Evolutionary conservation across 148 eudicot genomes (phyloP).

Genomic region (Limonium bicolor): DNA sequence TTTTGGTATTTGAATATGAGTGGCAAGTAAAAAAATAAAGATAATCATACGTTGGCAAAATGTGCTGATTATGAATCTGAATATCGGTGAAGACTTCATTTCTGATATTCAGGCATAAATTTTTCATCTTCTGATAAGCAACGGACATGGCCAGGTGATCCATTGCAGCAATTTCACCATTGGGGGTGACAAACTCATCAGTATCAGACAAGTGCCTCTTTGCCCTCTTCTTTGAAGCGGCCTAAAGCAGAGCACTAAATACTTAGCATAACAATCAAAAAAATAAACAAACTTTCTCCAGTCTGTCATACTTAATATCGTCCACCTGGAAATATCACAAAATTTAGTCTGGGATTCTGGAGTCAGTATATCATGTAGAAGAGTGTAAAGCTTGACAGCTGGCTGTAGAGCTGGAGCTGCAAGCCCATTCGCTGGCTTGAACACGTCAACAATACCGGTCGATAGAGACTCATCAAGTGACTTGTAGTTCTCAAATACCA

Average conservation of each 20-base stretch:
- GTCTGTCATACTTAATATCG: too few relatives aligned
- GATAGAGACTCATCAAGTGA: constrained; percentile 67
- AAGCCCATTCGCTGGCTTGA: constrained; percentile 64
- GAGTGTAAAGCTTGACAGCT: constrained; percentile 77
- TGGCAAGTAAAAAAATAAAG: not conserved
- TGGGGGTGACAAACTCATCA: constrained; percentile 61
- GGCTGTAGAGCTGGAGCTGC: constrained; percentile 81
- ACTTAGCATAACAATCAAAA: constrained; percentile 2
- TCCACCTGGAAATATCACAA: constrained; percentile 81
- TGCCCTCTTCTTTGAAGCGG: constrained; percentile 87
- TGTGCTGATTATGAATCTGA: constrained; percentile 74
- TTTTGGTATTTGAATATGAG: too few relatives aligned
- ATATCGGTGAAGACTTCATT: constrained; percentile 83
- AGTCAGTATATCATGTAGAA: constrained; percentile 77
- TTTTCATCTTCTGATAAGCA: constrained; percentile 87
- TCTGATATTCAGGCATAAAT: constrained; percentile 65
- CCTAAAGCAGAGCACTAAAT: constrained; percentile 25
- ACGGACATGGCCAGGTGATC: constrained; percentile 52
- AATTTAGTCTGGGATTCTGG: constrained; percentile 83
- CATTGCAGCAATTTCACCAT: constrained; percentile 41
- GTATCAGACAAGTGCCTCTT: constrained; percentile 79
- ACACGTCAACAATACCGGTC: constrained; percentile 64
- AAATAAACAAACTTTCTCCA: too few relatives aligned
- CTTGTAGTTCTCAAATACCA: constrained; percentile 81
- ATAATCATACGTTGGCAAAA: constrained; percentile 65